Evolutionary conservation across 2,329 filamentous ascomycete species (phyloP), one percentile per base, ranked within the genome.

Genomic region (Colletotrichum noveboracense): DNA sequence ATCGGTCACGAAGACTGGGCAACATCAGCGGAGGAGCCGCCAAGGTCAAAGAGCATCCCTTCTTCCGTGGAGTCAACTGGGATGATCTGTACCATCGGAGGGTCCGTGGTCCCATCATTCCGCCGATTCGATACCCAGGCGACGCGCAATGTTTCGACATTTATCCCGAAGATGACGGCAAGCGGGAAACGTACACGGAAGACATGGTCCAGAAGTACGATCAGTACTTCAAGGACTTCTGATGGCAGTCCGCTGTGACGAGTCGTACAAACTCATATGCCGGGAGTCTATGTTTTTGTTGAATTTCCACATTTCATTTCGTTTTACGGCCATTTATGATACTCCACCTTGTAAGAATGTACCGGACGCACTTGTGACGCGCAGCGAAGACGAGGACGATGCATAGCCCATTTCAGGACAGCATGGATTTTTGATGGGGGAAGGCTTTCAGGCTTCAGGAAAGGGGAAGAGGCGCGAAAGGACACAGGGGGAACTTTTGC

Each of bases 81-180:
- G 91, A 95, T 69, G 93, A 92, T 64, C 84, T 96, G 28, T 91
- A 93, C 79, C 87, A 91, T 75, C 91, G 93, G 69, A 90, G 91
- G 77, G 86, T 91, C 66, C 87, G 89, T 65, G 94, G 94, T 0
- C 94, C 94, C 6, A 96, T 96, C 78, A 88, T 95, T 67, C 94
- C 94, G n/a, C 93, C 94, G 70, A 87, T 96, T 34, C 88, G 93
- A 28, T 94, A 91, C 66, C 90, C 92, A 0, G 94, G 94, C 36
- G 95, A 96, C 81, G 93, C 94, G 21, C 90, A 94, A 81, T 96
- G 95, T 82, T 97, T 96, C 80, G 95, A 96, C 80, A 89, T 93
- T 56, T 97, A 96, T 80, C 93, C 94, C n/a, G 93, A 95, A 75
- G 93, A 96, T 81, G 92, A 93, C 74, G 91, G 88, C 70, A 89